phyloP scores from a whole-genome alignment of 257 asterid genomes.

The Nicotiana paniculata region DNA sequence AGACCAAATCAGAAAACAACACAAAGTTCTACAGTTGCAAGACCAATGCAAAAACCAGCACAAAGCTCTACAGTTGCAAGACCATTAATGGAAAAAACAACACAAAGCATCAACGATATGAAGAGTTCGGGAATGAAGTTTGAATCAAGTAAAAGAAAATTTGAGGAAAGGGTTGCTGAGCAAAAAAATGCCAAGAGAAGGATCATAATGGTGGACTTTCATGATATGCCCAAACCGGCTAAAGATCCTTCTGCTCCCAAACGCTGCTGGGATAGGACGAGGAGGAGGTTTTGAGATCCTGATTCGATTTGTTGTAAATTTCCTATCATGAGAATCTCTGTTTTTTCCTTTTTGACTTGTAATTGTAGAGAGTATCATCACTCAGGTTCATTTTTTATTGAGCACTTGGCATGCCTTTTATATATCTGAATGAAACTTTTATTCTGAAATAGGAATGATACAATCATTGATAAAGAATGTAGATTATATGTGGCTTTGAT shows the following conservation, averaged over 20 bases:
- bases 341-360: background rate
- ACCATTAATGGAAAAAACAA: background rate
- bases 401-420: background rate
- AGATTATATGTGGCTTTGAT: background rate
- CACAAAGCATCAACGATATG: no score
- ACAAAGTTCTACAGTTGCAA: background rate
- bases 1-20: background rate
- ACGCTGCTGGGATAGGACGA: background rate
- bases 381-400: background rate
- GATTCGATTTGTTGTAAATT: background rate
- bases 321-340: background rate
- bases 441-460: background rate
- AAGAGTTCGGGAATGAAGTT: background rate
- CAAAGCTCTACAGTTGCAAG: background rate
- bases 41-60: background rate
- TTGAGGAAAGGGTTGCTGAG: background rate
- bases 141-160: background rate
- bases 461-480: no score
- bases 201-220: background rate
- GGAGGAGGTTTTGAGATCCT: background rate
- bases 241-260: background rate
- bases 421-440: background rate
- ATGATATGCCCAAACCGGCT: background rate
- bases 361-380: background rate
- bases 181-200: background rate